A percentile compares a stretch with the other conserved stretches of the same genome.
Evolutionary conservation across 2,329 filamentous ascomycete genomes (phyloP).

Genomic region (Cyphellophora europaea): DNA sequence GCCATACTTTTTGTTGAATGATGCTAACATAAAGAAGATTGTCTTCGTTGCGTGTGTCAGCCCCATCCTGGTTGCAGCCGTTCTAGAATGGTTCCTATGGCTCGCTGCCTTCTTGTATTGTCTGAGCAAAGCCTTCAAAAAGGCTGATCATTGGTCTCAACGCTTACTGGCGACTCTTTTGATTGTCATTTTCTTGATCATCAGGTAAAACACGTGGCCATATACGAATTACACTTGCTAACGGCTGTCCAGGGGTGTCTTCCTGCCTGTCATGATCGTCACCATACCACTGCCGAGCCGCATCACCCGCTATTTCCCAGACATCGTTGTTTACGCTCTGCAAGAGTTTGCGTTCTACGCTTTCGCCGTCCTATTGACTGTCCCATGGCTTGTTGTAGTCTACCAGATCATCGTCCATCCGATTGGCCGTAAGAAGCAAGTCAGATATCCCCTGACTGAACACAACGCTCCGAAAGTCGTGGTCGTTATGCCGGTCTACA

Average conservation of each 20-base stretch:
- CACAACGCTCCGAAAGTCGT: constrained; percentile 84
- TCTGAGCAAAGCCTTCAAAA: constrained; percentile 74
- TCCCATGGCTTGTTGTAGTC: constrained; percentile 89
- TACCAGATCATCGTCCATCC: constrained; percentile 85
- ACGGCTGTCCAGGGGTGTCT: constrained; percentile 53
- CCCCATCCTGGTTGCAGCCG: constrained; percentile 69
- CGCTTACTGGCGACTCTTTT: constrained; percentile 68
- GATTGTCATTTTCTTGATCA: constrained; percentile 59
- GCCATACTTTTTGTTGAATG: too few species aligned
- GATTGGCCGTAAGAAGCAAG: constrained; percentile 68
- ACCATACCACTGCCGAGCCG: constrained; percentile 72
- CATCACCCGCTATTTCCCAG: constrained; percentile 65
- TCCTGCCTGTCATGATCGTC: constrained; percentile 88
- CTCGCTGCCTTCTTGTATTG: constrained; percentile 91
- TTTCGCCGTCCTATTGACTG: constrained; percentile 72
- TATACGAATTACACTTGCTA: constrained; percentile 2
- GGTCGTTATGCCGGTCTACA: constrained; percentile 94
- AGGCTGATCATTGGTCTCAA: constrained; percentile 82
- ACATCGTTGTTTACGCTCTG: constrained; percentile 56
- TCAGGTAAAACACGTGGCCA: constrained; percentile 51
- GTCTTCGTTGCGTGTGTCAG: constrained; percentile 76
- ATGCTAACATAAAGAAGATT: constrained; percentile 49
- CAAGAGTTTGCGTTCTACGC: constrained; percentile 97
- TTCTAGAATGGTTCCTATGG: constrained; percentile 92
- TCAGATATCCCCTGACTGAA: constrained; percentile 78